Evolutionary conservation across 192 early-diverging fungal species (phyloP), one percentile per base, ranked within the genome.

Genomic region (Linnemannia hyalina): DNA sequence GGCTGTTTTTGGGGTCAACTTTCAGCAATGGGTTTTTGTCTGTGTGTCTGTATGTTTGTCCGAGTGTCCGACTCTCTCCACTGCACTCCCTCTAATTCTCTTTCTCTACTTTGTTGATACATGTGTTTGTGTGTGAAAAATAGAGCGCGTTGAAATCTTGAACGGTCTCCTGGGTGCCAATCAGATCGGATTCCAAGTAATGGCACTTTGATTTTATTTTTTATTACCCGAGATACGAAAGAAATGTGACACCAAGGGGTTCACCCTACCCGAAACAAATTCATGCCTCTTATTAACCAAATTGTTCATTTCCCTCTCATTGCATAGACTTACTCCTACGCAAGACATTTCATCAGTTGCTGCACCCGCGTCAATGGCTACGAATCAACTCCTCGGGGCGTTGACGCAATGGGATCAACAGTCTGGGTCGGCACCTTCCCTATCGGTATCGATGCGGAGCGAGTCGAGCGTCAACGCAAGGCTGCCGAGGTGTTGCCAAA

Each of bases 281-380:
- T 38, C 47, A 68, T 26, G 68, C 46, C 75, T 22, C 41, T n/a
- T 23, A 1, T 41, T 41, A 60, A 52, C 26, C 16, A 46, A 46
- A 5, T 0, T 52, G 11, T 47, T 35, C 36, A 47, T 74, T 20
- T 57, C 29, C 16, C 49, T 49, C 70, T 47, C 49, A 18, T 38
- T 29, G 70, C 69, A 26, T 76, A 90, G 93, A 99, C 97, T 9
- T 99, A 97, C 85, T 96, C 96, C 8, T 98, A 99, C 83, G 95
- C 97, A 5, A 93, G 95, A 70, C 98, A 99, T 80, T 99, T 99
- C 81, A 93, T 96, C 47, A 95, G 94, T 83, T 94, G 92, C 54
- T 99, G 98, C 88, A 97, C 98, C 2, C 95, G 98, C 22, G 94
- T 99, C 32, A 90, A 99, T 41, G 97, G 97, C 0, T 94, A 95